These are phyloP conservation scores for Moesziomyces globuligerus DNA, from an alignment of 1,284 basidiomycete genomes.

Conservation along the genomic window DNA sequence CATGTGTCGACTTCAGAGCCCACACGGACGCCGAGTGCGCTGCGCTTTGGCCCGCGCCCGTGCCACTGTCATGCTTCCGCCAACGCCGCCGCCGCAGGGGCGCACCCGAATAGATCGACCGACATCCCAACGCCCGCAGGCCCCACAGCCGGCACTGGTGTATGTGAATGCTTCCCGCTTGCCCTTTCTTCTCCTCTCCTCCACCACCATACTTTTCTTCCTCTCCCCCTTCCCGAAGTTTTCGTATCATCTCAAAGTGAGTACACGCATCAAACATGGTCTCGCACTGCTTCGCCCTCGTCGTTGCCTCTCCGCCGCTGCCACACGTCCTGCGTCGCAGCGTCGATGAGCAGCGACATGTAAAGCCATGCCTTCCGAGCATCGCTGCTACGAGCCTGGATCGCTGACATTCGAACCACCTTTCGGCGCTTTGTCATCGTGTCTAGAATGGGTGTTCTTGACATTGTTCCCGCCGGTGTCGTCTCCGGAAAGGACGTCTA, in stretches of 20 bases:
- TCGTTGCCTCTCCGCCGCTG: neutral
- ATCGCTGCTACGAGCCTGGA: neutral
- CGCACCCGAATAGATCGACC: constrained; percentile 5
- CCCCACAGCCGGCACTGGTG: constrained; percentile 5
- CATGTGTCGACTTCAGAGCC: constrained; percentile 21
- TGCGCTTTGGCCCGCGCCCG: too few species aligned
- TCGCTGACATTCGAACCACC: neutral
- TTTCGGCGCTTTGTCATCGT: neutral
- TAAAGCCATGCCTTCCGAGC: too few species aligned
- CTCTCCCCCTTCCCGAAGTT: constrained; percentile 1
- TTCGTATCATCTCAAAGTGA: constrained; percentile 27
- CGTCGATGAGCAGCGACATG: neutral
- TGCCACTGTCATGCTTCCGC: constrained; percentile 1
- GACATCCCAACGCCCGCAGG: constrained; percentile 1
- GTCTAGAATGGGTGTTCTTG: constrained; percentile 58
- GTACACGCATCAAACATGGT: constrained; percentile 2
- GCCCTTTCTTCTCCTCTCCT: constrained; percentile 8
- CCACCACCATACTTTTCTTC: constrained; percentile 9
- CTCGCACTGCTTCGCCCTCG: neutral
- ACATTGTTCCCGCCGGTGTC: constrained; percentile 66
- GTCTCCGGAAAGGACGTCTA: constrained; percentile 66
- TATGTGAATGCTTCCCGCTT: too few species aligned
- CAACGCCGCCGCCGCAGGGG: neutral
- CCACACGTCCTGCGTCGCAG: neutral
- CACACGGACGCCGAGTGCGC: too few species aligned